These are phyloP conservation scores for Thermomucor indicae-seudaticae DNA, from an alignment of 371 early-diverging fungal genomes.

Conservation along the genomic window DNA sequence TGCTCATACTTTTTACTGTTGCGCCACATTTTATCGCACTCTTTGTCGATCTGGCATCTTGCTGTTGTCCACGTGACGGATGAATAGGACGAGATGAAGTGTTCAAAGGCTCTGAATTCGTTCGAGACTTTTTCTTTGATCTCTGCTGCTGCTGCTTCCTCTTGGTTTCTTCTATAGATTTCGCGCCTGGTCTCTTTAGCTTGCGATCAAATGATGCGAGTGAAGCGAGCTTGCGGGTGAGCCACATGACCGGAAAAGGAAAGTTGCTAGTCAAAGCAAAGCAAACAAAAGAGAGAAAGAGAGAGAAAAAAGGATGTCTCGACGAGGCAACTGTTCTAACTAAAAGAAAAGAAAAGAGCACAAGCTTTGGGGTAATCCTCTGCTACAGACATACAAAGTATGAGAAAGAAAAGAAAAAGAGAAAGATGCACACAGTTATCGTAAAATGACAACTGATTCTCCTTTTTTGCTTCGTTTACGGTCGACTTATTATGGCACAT, in stretches of 20 bases:
- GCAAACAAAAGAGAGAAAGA: background rate
- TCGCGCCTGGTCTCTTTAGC: constrained; percentile 5
- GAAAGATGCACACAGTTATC: background rate
- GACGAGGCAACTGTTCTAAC: constrained; percentile 5
- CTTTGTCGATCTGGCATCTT: constrained; percentile 1
- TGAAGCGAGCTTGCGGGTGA: constrained; percentile 28
- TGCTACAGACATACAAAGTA: background rate
- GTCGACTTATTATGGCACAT: too few species aligned
- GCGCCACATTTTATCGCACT: too few species aligned
- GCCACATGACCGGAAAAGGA: constrained; percentile 24
- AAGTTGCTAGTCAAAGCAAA: constrained; percentile 5
- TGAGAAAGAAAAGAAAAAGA: background rate
- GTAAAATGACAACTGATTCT: too few species aligned
- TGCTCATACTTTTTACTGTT: too few species aligned
- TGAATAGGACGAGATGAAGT: too few species aligned
- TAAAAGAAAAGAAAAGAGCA: constrained; percentile 3
- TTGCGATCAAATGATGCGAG: constrained; percentile 16
- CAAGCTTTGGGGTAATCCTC: background rate
- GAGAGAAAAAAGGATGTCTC: constrained; percentile 6
- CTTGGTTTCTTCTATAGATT: background rate
- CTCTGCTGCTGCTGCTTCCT: constrained; percentile 1
- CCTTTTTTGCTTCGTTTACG: too few species aligned
- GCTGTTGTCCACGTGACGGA: background rate
- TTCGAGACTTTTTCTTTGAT: background rate
- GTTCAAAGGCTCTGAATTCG: background rate